These are phyloP conservation scores for Xylariales sp. DNA, from an alignment of 2,329 filamentous ascomycete species.

Conservation along the genomic window DNA sequence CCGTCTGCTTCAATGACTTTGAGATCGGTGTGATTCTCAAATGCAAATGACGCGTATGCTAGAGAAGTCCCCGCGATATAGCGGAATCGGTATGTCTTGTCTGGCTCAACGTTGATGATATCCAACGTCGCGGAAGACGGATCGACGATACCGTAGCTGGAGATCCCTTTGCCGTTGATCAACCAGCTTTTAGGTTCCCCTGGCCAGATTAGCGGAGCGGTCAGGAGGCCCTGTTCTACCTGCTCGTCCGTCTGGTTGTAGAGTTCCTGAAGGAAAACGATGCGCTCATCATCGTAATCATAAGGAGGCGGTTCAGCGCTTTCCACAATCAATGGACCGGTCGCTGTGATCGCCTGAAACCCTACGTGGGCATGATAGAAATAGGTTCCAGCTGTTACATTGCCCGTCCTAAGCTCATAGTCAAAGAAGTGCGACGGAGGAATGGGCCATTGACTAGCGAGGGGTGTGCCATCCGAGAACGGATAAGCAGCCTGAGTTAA, in stretches of 20 bases:
- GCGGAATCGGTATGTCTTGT: conserved; percentile 30
- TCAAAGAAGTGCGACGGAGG: conserved; percentile 33
- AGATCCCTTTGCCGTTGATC: conserved; percentile 34
- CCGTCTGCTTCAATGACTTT: conserved; percentile 30
- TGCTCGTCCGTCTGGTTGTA: conserved; percentile 24
- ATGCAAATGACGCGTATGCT: conserved; percentile 24
- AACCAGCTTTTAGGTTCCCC: conserved; percentile 31
- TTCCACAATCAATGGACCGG: conserved; percentile 32
- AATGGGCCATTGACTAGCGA: conserved; percentile 35
- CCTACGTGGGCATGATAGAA: conserved; percentile 35
- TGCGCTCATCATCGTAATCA: conserved; percentile 29
- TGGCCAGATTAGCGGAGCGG: conserved; percentile 23
- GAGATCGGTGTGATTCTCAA: conserved; percentile 32
- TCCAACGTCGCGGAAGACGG: conserved; percentile 19
- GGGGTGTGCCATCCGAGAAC: conserved; percentile 33
- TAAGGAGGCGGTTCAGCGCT: conserved; percentile 21
- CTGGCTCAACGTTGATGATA: conserved; percentile 27
- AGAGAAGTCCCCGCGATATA: conserved; percentile 22
- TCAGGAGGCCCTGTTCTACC: conserved; percentile 14
- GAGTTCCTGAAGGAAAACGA: conserved; percentile 29
- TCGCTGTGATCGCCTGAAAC: conserved; percentile 30
- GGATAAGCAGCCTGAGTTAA: conserved; percentile 31
- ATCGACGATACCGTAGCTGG: conserved; percentile 29
- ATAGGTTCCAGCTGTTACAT: conserved; percentile 30
- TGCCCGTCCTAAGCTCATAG: conserved; percentile 28